A percentile compares a stretch with the other conserved stretches of the same genome.
phyloP scores from a whole-genome alignment of 2,329 filamentous ascomycete species.

The Grosmannia penicillata region DNA sequence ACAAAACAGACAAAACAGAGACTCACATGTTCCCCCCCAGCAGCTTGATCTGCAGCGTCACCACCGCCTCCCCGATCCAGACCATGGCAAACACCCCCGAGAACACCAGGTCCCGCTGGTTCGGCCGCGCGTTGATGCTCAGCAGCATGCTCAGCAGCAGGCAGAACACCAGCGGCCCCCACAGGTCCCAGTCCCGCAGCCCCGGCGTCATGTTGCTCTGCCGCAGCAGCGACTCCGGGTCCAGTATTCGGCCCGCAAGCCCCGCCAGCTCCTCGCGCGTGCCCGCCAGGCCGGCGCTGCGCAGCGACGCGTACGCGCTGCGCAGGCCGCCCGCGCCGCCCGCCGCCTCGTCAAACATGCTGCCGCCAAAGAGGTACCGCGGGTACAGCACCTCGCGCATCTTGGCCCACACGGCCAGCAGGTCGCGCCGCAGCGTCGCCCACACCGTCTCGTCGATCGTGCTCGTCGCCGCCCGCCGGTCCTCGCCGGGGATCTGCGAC shows the following conservation, averaged over 20 bases:
- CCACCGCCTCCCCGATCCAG: constrained; percentile 91
- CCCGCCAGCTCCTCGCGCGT: constrained; percentile 48
- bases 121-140: constrained; percentile 61
- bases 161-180: constrained; percentile 93
- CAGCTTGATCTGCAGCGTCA: constrained; percentile 95
- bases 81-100: constrained; percentile 93
- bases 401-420: constrained; percentile 92
- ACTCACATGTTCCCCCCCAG: constrained; percentile 91
- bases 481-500: constrained; percentile 80
- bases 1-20: neutral
- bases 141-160: constrained; percentile 76
- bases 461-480: constrained; percentile 75
- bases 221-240: constrained; percentile 43
- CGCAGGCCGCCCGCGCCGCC: constrained; percentile 21
- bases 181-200: constrained; percentile 91
- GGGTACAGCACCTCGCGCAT: constrained; percentile 95
- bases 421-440: constrained; percentile 87
- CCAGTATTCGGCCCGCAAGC: constrained; percentile 46
- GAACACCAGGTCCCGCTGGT: constrained; percentile 82
- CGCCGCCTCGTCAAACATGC: constrained; percentile 42
- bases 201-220: constrained; percentile 73
- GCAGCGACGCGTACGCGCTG: constrained; percentile 46
- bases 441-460: constrained; percentile 96
- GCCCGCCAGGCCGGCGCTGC: constrained; percentile 41
- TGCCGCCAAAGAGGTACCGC: constrained; percentile 70